These are phyloP conservation scores for Podospora australis DNA, from an alignment of 495 filamentous ascomycete species.

Conservation along the genomic window DNA sequence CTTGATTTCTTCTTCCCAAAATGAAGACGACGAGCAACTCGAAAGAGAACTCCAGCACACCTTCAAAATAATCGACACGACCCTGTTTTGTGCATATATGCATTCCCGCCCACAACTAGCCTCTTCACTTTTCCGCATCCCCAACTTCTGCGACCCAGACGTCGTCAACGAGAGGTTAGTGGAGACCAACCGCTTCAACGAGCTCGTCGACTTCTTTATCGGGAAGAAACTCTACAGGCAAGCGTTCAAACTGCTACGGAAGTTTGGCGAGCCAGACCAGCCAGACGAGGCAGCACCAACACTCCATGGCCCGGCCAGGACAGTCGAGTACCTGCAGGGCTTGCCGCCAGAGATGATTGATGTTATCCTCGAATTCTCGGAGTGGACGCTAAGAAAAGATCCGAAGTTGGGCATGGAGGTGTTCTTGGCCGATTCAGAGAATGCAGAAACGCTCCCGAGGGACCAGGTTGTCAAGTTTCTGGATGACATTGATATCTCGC, in stretches of 20 bases:
- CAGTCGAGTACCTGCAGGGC: slow-evolving; percentile 83
- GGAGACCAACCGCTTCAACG: slow-evolving; percentile 82
- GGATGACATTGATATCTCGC: slow-evolving; percentile 53
- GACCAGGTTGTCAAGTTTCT: slow-evolving; percentile 70
- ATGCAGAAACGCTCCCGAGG: slow-evolving; percentile 82
- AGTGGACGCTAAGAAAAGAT: slow-evolving; percentile 74
- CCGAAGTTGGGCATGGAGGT: slow-evolving; percentile 86
- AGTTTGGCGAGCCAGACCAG: slow-evolving; percentile 70
- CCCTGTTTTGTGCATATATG: slow-evolving; percentile 90
- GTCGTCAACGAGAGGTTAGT: slow-evolving; percentile 91
- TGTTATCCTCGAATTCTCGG: slow-evolving; percentile 81
- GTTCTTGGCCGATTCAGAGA: slow-evolving; percentile 89
- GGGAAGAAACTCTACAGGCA: slow-evolving; percentile 90
- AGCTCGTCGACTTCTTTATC: slow-evolving; percentile 93
- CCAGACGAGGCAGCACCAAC: slow-evolving; percentile 56
- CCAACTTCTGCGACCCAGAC: slow-evolving; percentile 94
- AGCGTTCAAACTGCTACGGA: slow-evolving; percentile 73
- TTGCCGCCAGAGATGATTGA: slow-evolving; percentile 83
- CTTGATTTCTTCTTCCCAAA: slow-evolving; percentile 40
- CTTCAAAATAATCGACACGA: slow-evolving; percentile 83
- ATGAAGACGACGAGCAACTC: slow-evolving; percentile 55
- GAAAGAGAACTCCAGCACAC: slow-evolving; percentile 63
- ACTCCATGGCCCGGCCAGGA: slow-evolving; percentile 77
- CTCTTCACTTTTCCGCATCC: slow-evolving; percentile 85
- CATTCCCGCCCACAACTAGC: slow-evolving; percentile 77